Base-by-base conservation (phyloP, 495 filamentous ascomycete genomes). In the Monascus purpureus region DNA sequence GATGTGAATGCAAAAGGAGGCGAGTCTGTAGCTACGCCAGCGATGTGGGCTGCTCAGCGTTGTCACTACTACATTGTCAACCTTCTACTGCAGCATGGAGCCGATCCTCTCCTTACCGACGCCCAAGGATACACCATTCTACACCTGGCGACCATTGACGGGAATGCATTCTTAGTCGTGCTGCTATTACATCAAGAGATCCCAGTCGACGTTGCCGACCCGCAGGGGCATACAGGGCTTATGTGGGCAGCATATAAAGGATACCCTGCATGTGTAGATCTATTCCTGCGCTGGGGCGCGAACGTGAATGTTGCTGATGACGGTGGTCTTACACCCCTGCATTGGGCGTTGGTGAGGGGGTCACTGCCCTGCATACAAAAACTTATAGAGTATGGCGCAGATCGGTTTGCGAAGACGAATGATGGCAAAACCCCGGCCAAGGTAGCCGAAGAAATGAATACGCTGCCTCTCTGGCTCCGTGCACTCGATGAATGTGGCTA, bases 231-330 rank as follows among this genome's bases (percentile, higher is more conserved):
- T 55, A 96, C 92, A 1, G 76, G 74, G 23, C 59, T 97, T 32
- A 97, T 97, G 90, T 97, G 90, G 90, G 82, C 92, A 15, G 87
- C 87, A 17, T 97, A 97, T 57, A 97, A 96, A 50, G 92, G 92
- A 13, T 93, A 72, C 49, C 79, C 85, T 0, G 75, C 75, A 14
- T 90, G 80, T 46, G 92, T 97, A 28, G 92, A 96, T 51, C 56
- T 95, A 14, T 90, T 93, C 45, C 55, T 97, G 35, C 76, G 85
- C 37, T 97, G 90, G 88, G 90, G 90, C 16, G 90, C 90, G 19
- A 86, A 85, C 50, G 81, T 93, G 12, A 84, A 92, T 53, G 78
- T 82, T 19, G 74, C 70, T 27, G 90, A 97, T 47, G 84, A 94
- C 43, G 75, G 81, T 36, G 88, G 87, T 5, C 83, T 96, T 45